Conservation (phyloP, 2,329 filamentous ascomycete genomes). For the Dryadomyces quercus-mongolicae region DNA sequence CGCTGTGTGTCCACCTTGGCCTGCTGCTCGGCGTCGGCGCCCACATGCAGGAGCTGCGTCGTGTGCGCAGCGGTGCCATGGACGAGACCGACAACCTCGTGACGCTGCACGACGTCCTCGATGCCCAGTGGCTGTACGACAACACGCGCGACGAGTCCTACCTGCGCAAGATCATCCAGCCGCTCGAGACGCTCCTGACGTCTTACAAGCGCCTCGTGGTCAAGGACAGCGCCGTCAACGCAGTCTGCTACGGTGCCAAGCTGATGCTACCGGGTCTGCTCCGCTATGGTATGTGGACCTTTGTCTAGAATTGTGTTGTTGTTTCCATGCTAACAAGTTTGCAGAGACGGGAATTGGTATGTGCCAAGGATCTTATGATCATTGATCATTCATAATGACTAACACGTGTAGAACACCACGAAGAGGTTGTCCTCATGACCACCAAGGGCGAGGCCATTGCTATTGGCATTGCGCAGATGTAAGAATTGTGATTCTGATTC, state of each 20-base stretch:
- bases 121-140: conserved; percentile 93
- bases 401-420: conserved; percentile 65
- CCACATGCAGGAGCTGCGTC: conserved; percentile 95
- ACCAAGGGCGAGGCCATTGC: conserved; percentile 99
- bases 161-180: conserved; percentile 80
- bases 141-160: conserved; percentile 92
- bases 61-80: conserved; percentile 92
- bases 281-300: conserved; percentile 56
- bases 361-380: too few relatives aligned
- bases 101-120: conserved; percentile 87
- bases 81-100: conserved; percentile 81
- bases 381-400: too few relatives aligned
- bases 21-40: conserved; percentile 35
- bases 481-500: background rate
- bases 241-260: conserved; percentile 97
- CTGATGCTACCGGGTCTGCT: conserved; percentile 96
- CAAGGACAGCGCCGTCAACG: conserved; percentile 93
- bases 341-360: conserved; percentile 11
- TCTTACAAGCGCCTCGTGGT: conserved; percentile 96
- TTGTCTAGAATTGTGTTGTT: background rate
- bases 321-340: conserved; percentile 1
- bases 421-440: conserved; percentile 96
- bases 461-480: conserved; percentile 89
- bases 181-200: conserved; percentile 82
- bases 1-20: conserved; percentile 88